These are phyloP conservation scores for Apium graveolens DNA, from an alignment of 129 eudicot species.

Conservation along the genomic window DNA sequence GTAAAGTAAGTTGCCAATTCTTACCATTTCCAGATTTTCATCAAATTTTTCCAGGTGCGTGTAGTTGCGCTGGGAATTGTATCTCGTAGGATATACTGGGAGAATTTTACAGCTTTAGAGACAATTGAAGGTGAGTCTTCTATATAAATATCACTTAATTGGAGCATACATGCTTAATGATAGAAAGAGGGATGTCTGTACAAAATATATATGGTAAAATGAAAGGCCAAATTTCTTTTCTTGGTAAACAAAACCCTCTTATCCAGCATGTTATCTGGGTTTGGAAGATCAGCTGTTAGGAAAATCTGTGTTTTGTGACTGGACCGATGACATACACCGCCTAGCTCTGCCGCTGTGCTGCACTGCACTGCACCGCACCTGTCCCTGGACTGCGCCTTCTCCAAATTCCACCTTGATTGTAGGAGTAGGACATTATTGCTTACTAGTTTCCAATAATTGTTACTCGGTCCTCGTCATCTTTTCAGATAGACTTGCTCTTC, in stretches of 20 bases:
- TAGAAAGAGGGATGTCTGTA: not conserved
- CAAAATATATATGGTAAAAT: not conserved
- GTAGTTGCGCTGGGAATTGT: constrained; percentile 87
- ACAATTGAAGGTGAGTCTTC: constrained; percentile 62
- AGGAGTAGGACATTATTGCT: not conserved
- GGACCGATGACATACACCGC: not conserved
- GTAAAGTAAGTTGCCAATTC: not conserved
- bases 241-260: not conserved
- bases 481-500: not conserved
- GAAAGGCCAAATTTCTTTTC: not conserved
- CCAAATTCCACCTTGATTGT: not conserved
- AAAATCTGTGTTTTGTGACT: not conserved
- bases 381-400: not conserved
- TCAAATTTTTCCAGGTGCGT: constrained; percentile 48
- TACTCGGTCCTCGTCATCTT: not conserved
- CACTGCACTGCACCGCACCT: constrained; percentile 2
- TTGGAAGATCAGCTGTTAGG: not conserved
- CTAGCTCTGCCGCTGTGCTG: not conserved
- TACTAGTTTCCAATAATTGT: not conserved
- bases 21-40: not conserved
- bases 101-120: constrained; percentile 71
- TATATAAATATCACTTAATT: not conserved
- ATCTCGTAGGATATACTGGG: constrained; percentile 86
- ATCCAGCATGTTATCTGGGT: not conserved
- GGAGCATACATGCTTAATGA: not conserved